Base-by-base conservation (phyloP, 768 basidiomycete species). In the Lactarius tabidus region DNA sequence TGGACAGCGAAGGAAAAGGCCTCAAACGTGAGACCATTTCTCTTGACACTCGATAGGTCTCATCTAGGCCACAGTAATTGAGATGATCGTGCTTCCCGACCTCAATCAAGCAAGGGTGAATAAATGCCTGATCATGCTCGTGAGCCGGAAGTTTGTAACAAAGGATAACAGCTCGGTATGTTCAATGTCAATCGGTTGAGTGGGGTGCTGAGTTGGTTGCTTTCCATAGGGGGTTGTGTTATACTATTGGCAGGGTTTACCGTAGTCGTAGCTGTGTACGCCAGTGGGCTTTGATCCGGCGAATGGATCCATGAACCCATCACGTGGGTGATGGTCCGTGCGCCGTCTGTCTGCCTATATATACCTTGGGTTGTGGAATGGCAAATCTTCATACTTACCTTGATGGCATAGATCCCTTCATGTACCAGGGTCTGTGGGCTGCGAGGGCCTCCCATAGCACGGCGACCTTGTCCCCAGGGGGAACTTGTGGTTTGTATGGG, bases 21-120 rank as follows among this genome's bases (percentile, higher is more conserved):
- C 77, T 90, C 28, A 90, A 85, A 75, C 75, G 88, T 90, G 70
- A 60, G 81, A n/a, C 64, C 14, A 36, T 55, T 43, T 41, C 56
- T 7, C 58, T 20, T 41, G 43, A 15, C 33, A 38, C 36, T 39
- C 17, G 41, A 20, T 59, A 15, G 55, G 58, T 41, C 59, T 26
- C 43, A 58, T 15, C 26, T 12, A 48, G 10, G 6, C 5, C 33
- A 23, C 70, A 96, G 94, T 95, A 28, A 76, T 82, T 35, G 90
- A 93, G 62, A 80, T 95, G 61, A 83, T 95, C 70, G 81, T 80
- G 48, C 86, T 86, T 2, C 91, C 93, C 0, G 91, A 93, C 67
- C 82, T 96, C 41, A 91, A 88, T 59, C 94, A 96, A 78, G 90
- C 93, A 9, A 83, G 91, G 51, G 95, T 93, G 48, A 96, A 97